phyloP scores from a whole-genome alignment of 2,329 filamentous ascomycete genomes.

The Sporothrix humicola region DNA sequence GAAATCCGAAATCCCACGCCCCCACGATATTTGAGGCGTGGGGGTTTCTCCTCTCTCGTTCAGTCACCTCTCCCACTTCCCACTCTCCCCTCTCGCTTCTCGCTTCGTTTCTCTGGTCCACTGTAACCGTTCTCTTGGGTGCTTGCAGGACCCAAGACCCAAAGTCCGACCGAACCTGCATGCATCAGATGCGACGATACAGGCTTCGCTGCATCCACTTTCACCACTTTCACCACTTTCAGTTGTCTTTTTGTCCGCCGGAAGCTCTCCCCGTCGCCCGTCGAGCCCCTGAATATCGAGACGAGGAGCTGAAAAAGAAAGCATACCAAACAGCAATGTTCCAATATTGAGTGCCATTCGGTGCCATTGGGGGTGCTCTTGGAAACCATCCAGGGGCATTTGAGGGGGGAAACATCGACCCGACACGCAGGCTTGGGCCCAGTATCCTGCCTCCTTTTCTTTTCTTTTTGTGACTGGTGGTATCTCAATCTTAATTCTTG shows the following conservation, averaged over 20 bases:
- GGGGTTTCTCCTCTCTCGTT: not conserved
- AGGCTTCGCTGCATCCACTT: not conserved
- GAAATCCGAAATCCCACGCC: constrained; percentile 1
- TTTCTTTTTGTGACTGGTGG: not conserved
- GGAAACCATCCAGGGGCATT: not conserved
- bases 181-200: not conserved
- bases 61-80: not conserved
- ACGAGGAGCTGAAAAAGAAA: not conserved
- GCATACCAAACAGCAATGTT: not conserved
- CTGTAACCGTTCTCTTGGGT: constrained; percentile 23
- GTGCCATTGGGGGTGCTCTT: not conserved
- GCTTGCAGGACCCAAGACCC: not conserved
- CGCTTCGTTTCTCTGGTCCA: constrained; percentile 7
- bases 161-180: not conserved
- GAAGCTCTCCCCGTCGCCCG: constrained; percentile 3
- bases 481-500: not conserved
- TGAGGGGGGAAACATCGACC: not conserved
- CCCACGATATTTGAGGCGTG: constrained; percentile 7
- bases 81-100: not conserved
- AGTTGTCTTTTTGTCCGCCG: not conserved
- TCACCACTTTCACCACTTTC: not conserved
- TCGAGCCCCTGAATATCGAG: not conserved
- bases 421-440: constrained; percentile 7
- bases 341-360: constrained; percentile 2
- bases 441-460: not conserved